Evolutionary conservation across 495 filamentous ascomycete genomes (phyloP), one percentile per base, ranked within the genome.

Genomic region (Lasiosphaeria ovina): DNA sequence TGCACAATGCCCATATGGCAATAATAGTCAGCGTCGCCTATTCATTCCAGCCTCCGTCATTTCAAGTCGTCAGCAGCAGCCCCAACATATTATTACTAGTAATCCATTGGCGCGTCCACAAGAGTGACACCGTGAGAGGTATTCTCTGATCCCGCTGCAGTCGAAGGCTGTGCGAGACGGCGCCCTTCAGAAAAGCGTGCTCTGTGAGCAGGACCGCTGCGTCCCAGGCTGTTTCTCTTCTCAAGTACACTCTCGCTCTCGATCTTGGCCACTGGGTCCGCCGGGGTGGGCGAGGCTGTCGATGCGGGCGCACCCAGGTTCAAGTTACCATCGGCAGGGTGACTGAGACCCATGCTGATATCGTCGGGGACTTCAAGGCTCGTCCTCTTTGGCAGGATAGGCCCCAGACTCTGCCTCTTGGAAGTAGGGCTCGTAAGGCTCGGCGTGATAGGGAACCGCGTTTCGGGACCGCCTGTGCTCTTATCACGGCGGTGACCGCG

Each of bases 401-500:
- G 69, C 14, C 69, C 69, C 51, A 72, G n/a, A 56, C 75, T 79
- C 56, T 63, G 58, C 34, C 74, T 66, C 38, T 80, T 78, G 56
- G 77, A 51, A 80, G 78, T 78, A 4, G 77, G 76, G 16, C 78
- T 72, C 35, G 84, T 82, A 17, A 85, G 79, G 42, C 87, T 87
- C 45, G 88, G 88, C 48, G 85, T 81, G 63, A 98, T 88, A 8
- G 94, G 94, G 79, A 98, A 98, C 17, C 94, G 81, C 47, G 81
- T 92, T 72, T 86, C 88, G 63, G 87, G 84, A 8, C 89, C 86
- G 57, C 93, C 92, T 55, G 85, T 89, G 67, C 88, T 91, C 64
- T 88, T 86, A 60, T 97, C 93, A 63, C 93, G 84, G 55, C 90
- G 85, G 65, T 85, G 81, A 44, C 74, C 73, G 62, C 75, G 76